Conservation (phyloP, 73 alveolate species). For the Paramecium tetraurelia region DNA sequence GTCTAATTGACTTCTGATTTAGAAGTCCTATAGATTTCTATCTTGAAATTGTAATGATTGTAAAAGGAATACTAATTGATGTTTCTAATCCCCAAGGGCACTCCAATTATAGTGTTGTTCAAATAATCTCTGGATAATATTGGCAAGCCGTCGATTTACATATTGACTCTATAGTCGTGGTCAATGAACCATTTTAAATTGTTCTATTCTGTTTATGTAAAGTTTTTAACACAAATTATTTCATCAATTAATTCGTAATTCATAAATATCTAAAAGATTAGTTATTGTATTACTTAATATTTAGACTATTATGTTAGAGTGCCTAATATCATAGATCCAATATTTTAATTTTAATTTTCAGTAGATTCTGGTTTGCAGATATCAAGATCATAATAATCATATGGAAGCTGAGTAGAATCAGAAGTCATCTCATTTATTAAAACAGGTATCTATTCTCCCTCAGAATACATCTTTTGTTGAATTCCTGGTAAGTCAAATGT, state of each 20-base stretch:
- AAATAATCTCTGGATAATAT: not conserved
- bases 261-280: not conserved
- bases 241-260: not conserved
- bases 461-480: not conserved
- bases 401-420: slow-evolving; percentile 59
- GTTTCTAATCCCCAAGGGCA: not conserved
- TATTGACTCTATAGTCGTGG: slow-evolving; percentile 56
- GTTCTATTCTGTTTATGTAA: not conserved
- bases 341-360: slow-evolving; percentile 41
- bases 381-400: slow-evolving; percentile 58
- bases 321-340: slow-evolving; percentile 58
- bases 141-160: slow-evolving; percentile 47
- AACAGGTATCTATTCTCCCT: not conserved
- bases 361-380: slow-evolving; percentile 21
- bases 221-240: not conserved
- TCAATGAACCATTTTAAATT: slow-evolving; percentile 62
- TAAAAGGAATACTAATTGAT: not conserved
- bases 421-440: slow-evolving; percentile 52
- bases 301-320: slow-evolving; percentile 40
- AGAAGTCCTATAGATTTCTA: not conserved
- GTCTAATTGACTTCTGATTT: not conserved
- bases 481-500: slow-evolving; percentile 21
- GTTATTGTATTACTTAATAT: not conserved
- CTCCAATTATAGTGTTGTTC: not conserved
- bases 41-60: not conserved